phyloP scores from a whole-genome alignment of 1,284 basidiomycete genomes.

The Leccinum ponderosum region DNA sequence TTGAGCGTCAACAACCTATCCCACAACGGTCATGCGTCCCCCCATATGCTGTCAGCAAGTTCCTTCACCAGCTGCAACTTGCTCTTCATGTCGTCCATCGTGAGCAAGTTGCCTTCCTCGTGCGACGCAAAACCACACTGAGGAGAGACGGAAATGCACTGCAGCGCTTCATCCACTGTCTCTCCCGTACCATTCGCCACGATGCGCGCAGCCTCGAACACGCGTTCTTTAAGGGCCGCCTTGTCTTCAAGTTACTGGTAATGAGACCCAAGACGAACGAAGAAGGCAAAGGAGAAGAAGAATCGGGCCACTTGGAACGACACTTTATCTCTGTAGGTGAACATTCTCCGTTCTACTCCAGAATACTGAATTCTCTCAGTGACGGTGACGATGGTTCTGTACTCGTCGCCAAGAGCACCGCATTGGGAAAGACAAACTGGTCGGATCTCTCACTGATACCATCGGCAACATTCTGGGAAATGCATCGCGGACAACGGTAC shows the following conservation, averaged over 20 bases:
- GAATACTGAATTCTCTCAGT: too few relatives aligned
- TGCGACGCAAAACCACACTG: conserved; percentile 46
- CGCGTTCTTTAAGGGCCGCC: conserved; percentile 41
- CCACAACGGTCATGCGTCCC: conserved; percentile 18
- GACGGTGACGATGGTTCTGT: too few relatives aligned
- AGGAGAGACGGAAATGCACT: conserved; percentile 66
- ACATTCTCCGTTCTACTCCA: too few relatives aligned
- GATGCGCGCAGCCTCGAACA: conserved; percentile 63
- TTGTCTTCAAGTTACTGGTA: conserved; percentile 57
- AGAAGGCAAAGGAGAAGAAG: too few relatives aligned
- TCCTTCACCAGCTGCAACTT: conserved; percentile 13
- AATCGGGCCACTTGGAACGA: too few relatives aligned
- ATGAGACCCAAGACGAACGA: conserved; percentile 53
- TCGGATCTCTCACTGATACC: too few relatives aligned
- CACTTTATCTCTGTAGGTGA: too few relatives aligned
- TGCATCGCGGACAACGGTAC: too few relatives aligned
- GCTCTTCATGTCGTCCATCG: conserved; percentile 21
- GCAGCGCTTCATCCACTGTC: conserved; percentile 41
- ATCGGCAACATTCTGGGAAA: too few relatives aligned
- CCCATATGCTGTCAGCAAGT: conserved; percentile 21
- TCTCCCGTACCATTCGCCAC: conserved; percentile 50
- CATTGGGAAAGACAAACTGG: too few relatives aligned
- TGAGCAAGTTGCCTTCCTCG: not conserved
- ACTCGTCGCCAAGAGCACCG: too few relatives aligned
- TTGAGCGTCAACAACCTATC: not conserved